Conservation (phyloP, 768 basidiomycete genomes). For the Tremella yokohamensis region DNA sequence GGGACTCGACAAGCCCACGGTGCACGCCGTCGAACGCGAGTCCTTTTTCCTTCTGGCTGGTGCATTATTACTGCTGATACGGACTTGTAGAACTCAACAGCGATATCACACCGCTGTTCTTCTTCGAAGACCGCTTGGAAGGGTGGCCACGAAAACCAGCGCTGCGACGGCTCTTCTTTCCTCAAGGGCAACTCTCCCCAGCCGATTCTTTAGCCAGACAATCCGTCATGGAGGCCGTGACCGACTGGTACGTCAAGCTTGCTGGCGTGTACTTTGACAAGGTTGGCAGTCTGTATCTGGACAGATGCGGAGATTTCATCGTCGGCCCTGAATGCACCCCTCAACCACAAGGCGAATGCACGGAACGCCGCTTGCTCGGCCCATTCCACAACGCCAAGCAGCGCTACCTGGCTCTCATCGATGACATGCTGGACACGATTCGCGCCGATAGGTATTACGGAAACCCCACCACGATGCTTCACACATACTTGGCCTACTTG, state of each 20-base stretch:
- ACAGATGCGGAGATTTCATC: not conserved
- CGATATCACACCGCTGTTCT: conserved; percentile 1
- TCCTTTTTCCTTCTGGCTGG: no score
- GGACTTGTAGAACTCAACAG: no score
- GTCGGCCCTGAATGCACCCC: conserved; percentile 8
- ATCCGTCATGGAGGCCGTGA: conserved; percentile 3
- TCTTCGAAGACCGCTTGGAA: not conserved
- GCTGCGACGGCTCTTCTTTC: no score
- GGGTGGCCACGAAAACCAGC: not conserved
- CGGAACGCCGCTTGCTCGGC: conserved; percentile 9
- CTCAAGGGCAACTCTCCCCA: no score
- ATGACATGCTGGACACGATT: conserved; percentile 6
- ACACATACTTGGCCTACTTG: conserved; percentile 7
- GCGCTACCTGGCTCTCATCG: conserved; percentile 9
- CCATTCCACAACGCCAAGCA: conserved; percentile 14
- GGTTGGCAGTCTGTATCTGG: conserved; percentile 11
- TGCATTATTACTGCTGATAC: no score
- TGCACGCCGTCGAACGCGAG: no score
- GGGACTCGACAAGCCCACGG: not conserved
- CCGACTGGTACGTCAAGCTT: conserved; percentile 10
- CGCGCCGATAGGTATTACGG: not conserved
- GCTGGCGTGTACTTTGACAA: conserved; percentile 7
- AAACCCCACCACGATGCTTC: not conserved
- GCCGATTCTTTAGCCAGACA: no score
- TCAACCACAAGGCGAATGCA: no score